Percentiles rank a stretch among this genome's conserved stretches.
Evolutionary conservation across 345 rosid species (phyloP).

Genomic region (Linum trigynum): DNA sequence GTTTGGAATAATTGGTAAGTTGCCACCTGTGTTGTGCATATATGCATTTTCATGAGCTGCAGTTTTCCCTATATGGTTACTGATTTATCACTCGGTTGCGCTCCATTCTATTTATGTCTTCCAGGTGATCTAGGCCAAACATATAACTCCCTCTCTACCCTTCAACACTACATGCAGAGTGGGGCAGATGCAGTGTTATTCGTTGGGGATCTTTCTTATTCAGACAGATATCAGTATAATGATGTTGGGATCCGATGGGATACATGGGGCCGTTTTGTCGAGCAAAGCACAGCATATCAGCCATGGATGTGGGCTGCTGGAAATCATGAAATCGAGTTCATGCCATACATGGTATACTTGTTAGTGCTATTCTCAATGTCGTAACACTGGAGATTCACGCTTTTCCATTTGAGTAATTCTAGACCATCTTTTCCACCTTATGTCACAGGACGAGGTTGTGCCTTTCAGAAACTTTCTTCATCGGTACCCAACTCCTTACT

Average conservation of each 20-base stretch:
- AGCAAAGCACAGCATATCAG: slow-evolving; percentile 79
- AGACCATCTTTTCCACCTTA: not conserved
- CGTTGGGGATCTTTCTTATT: slow-evolving; percentile 91
- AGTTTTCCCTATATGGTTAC: not conserved
- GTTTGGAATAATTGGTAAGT: slow-evolving; percentile 92
- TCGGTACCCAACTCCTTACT: slow-evolving; percentile 74
- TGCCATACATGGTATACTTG: slow-evolving; percentile 78
- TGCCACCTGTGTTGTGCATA: not conserved
- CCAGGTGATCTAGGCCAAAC: slow-evolving; percentile 97
- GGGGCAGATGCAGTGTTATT: slow-evolving; percentile 77
- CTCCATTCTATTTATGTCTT: slow-evolving; percentile 8
- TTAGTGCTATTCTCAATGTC: not conserved
- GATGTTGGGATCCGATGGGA: slow-evolving; percentile 90
- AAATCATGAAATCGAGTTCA: slow-evolving; percentile 82
- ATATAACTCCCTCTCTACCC: slow-evolving; percentile 79
- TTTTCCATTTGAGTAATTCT: not conserved
- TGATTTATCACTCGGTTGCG: not conserved
- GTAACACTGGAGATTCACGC: too few species aligned
- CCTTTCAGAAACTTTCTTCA: slow-evolving; percentile 81
- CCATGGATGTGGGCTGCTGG: slow-evolving; percentile 97
- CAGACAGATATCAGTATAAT: slow-evolving; percentile 70
- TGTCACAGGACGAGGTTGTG: slow-evolving; percentile 52
- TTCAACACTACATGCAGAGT: slow-evolving; percentile 78
- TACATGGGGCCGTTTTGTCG: slow-evolving; percentile 85
- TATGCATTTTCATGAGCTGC: not conserved